Evolutionary conservation across 441 rosid genomes (phyloP).

Genomic region (Eugenia klotzschiana): DNA sequence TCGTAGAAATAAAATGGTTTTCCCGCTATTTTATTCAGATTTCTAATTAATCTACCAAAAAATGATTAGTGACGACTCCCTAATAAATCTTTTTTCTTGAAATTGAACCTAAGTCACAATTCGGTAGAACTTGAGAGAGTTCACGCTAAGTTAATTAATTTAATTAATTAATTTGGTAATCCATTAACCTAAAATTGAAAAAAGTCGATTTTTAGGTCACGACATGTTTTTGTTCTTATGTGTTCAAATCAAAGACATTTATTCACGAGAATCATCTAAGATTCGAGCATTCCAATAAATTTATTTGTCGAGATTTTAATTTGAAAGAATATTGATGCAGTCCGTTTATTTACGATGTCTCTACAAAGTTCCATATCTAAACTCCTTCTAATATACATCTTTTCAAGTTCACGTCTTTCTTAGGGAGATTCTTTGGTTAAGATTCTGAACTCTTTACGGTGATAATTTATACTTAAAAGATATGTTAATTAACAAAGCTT

Average conservation of each 20-base stretch:
- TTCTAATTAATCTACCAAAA: no score
- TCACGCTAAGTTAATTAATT: no score
- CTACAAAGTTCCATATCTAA: not conserved
- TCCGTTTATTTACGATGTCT: not conserved
- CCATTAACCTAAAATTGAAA: no score
- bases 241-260: not conserved
- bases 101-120: no score
- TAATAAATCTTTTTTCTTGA: no score
- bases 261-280: not conserved
- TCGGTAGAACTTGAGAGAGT: no score
- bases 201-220: no score
- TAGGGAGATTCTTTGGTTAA: not conserved
- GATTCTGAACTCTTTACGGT: not conserved
- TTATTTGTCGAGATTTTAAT: not conserved
- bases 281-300: not conserved
- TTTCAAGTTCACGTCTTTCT: not conserved
- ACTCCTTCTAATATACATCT: not conserved
- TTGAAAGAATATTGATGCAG: not conserved
- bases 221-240: not conserved
- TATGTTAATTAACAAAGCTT: not conserved
- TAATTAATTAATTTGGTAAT: no score
- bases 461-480: fast-evolving
- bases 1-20: no score
- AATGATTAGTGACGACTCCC: no score
- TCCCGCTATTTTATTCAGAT: no score